These are phyloP conservation scores for Schrenkiella parvula DNA, from an alignment of 345 rosid genomes.

Conservation along the genomic window DNA sequence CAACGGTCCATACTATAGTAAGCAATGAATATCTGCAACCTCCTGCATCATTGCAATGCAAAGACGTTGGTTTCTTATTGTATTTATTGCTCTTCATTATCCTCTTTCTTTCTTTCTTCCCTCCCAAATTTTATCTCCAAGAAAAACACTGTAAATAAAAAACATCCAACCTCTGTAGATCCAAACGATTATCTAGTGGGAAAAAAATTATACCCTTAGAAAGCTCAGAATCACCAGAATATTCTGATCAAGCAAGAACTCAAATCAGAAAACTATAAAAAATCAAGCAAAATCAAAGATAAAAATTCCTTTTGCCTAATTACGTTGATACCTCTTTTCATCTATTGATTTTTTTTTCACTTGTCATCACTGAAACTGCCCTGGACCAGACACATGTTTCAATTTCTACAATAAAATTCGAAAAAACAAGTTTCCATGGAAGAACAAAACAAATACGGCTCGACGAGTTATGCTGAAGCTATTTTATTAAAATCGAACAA, in stretches of 20 bases:
- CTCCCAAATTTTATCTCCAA: conserved; percentile 40
- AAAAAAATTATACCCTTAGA: background rate
- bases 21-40: conserved; percentile 64
- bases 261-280: background rate
- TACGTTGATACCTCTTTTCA: too few species aligned
- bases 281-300: background rate
- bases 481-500: background rate
- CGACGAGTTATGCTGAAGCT: background rate
- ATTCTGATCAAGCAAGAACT: background rate
- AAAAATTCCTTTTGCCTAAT: background rate
- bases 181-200: conserved; percentile 12
- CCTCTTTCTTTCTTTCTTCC: conserved; percentile 20
- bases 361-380: background rate
- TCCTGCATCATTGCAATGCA: conserved; percentile 65
- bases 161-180: conserved; percentile 47
- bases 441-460: background rate
- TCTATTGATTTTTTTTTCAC: background rate
- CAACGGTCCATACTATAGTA: conserved; percentile 59
- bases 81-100: conserved; percentile 64
- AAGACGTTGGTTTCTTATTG: conserved; percentile 60
- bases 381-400: too few species aligned
- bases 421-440: too few species aligned
- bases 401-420: too few species aligned
- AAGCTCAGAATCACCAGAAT: background rate
- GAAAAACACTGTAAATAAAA: conserved; percentile 49